These are phyloP conservation scores for Kwoniella shandongensis DNA, from an alignment of 768 basidiomycete genomes.

Conservation along the genomic window DNA sequence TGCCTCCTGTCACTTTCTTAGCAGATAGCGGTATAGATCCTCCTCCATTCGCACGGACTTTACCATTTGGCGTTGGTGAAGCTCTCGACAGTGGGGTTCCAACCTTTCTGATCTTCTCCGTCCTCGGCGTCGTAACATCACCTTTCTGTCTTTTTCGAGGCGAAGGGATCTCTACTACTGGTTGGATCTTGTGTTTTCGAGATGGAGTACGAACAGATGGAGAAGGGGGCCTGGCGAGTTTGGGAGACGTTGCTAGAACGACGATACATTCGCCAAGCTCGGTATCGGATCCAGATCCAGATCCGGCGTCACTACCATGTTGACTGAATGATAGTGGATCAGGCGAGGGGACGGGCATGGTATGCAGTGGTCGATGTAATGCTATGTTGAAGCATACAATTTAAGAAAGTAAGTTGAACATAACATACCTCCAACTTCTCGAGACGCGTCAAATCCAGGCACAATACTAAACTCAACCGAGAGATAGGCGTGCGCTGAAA, in stretches of 20 bases:
- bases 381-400: background rate
- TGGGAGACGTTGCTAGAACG: constrained; percentile 9
- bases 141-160: constrained; percentile 8
- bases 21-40: background rate
- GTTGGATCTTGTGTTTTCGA: constrained; percentile 5
- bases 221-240: constrained; percentile 9
- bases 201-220: background rate
- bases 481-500: background rate
- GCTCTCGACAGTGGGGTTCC: constrained; percentile 1
- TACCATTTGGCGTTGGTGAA: constrained; percentile 16
- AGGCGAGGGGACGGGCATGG: constrained; percentile 3
- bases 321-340: constrained; percentile 14
- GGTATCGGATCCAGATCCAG: background rate
- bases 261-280: constrained; percentile 17
- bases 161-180: constrained; percentile 16
- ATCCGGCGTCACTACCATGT: background rate
- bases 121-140: constrained; percentile 2
- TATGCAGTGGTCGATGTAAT: background rate
- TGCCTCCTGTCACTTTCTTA: background rate
- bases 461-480: background rate
- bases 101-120: background rate
- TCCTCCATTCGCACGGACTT: background rate
- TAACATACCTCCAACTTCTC: background rate
- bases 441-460: constrained; percentile 2
- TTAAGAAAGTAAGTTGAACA: no score